Conservation (phyloP, 805 yeast genomes). For the Wickerhamomyces canadensis region DNA sequence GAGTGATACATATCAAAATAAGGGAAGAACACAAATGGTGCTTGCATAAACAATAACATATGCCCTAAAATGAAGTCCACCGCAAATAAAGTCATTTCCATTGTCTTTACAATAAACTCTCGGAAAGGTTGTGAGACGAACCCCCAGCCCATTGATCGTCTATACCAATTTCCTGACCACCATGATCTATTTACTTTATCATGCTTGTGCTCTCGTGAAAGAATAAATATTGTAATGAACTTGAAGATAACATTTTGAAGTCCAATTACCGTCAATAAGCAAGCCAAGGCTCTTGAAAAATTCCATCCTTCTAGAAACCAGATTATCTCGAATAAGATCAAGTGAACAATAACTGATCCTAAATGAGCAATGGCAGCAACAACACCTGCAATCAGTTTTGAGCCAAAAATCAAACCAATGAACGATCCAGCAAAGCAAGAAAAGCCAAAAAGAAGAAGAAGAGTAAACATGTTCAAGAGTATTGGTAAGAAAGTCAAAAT, state of each 20-base stretch:
- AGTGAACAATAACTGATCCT: constrained; percentile 45
- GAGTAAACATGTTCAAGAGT: constrained; percentile 27
- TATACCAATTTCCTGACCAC: constrained; percentile 77
- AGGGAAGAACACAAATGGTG: constrained; percentile 59
- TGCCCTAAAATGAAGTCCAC: constrained; percentile 61
- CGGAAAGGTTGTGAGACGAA: constrained; percentile 57
- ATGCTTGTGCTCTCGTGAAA: constrained; percentile 59
- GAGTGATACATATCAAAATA: constrained; percentile 65
- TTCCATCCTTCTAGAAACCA: constrained; percentile 68
- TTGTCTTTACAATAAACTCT: constrained; percentile 56
- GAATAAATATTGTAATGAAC: constrained; percentile 38
- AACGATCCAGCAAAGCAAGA: constrained; percentile 48
- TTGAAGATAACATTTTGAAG: constrained; percentile 57
- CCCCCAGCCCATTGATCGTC: constrained; percentile 56
- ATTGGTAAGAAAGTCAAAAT: constrained; percentile 49
- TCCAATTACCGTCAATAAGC: constrained; percentile 49
- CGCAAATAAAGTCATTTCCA: constrained; percentile 64
- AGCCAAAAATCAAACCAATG: constrained; percentile 10
- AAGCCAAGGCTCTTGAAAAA: constrained; percentile 52
- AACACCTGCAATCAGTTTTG: constrained; percentile 32
- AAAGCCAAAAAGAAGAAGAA: constrained; percentile 33
- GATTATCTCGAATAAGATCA: constrained; percentile 53
- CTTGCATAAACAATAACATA: constrained; percentile 47
- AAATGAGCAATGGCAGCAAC: constrained; percentile 55
- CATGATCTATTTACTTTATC: constrained; percentile 61